Evolutionary conservation across 2,329 filamentous ascomycete genomes (phyloP).

Genomic region (Colletotrichum lini): DNA sequence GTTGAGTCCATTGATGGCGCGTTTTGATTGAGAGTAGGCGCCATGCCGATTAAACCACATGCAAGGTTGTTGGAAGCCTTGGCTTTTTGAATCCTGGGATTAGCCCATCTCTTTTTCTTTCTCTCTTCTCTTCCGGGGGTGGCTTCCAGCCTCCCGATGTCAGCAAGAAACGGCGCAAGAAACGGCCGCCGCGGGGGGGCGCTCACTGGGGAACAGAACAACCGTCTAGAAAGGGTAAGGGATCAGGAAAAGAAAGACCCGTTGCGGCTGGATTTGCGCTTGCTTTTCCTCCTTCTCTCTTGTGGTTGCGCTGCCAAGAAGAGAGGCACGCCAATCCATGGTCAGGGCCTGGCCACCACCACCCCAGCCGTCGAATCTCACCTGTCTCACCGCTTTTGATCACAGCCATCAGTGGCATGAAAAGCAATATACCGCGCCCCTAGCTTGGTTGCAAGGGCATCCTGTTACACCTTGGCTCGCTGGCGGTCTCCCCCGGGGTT

Average conservation of each 20-base stretch:
- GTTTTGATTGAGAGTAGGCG: not conserved
- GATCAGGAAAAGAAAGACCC: no score
- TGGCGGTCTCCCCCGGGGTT: slow-evolving; percentile 9
- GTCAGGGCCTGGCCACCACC: slow-evolving; percentile 12
- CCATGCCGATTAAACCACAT: slow-evolving; percentile 7
- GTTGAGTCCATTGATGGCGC: not conserved
- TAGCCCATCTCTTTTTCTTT: no score
- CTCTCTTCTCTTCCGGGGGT: not conserved
- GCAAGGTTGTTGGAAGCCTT: not conserved
- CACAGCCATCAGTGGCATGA: slow-evolving; percentile 13
- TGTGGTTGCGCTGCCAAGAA: slow-evolving; percentile 1
- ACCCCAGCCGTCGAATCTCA: slow-evolving; percentile 17
- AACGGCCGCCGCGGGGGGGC: not conserved
- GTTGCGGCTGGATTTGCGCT: not conserved
- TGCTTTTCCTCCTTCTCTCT: no score
- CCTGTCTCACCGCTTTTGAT: slow-evolving; percentile 37
- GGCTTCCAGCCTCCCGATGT: slow-evolving; percentile 27
- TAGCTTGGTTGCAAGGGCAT: slow-evolving; percentile 37
- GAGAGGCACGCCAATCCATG: slow-evolving; percentile 13
- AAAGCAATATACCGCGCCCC: slow-evolving; percentile 34
- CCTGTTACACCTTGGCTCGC: slow-evolving; percentile 30
- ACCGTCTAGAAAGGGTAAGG: not conserved
- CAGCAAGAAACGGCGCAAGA: slow-evolving; percentile 6
- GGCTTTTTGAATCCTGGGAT: not conserved
- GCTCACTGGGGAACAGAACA: slow-evolving; percentile 1